phyloP scores from a whole-genome alignment of 1,139 yeast genomes.

The Scheffersomyces cryptocercus region DNA sequence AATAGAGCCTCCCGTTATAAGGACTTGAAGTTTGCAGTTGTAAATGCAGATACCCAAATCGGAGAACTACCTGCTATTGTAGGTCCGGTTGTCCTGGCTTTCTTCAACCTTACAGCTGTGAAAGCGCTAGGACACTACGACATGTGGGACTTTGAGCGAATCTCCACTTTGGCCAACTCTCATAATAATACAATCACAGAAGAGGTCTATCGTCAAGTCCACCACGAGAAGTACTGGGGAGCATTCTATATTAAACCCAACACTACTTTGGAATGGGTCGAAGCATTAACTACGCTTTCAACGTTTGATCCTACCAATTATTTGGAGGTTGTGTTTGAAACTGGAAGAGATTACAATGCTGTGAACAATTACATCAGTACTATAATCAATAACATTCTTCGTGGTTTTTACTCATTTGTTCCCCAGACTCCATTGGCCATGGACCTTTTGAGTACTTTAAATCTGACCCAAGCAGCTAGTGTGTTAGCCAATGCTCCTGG shows the following conservation, averaged over 20 bases:
- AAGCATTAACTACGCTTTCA: conserved; percentile 17
- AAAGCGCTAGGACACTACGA: conserved; percentile 24
- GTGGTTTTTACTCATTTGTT: conserved; percentile 14
- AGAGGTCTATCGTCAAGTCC: conserved; percentile 31
- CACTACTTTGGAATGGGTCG: conserved; percentile 24
- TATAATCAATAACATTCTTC: conserved; percentile 16
- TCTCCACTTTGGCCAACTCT: conserved; percentile 17
- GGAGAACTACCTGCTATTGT: conserved; percentile 25
- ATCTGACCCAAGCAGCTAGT: conserved; percentile 15
- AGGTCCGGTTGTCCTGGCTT: conserved; percentile 23
- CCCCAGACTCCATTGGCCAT: conserved; percentile 21
- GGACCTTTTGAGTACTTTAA: conserved; percentile 20
- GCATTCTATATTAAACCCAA: conserved; percentile 30
- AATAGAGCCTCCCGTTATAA: conserved; percentile 19
- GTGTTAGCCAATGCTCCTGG: conserved; percentile 21
- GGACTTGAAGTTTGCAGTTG: conserved; percentile 25
- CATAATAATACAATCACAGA: conserved; percentile 21
- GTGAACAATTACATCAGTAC: conserved; percentile 22
- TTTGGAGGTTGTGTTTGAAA: conserved; percentile 29
- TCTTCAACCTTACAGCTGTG: conserved; percentile 24
- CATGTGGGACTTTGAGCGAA: conserved; percentile 20
- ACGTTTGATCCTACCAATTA: conserved; percentile 18
- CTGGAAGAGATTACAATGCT: conserved; percentile 36
- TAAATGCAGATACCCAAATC: conserved; percentile 25
- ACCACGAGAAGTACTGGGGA: conserved; percentile 34